Conservation (phyloP, 2,329 filamentous ascomycete genomes). For the Cucurbitaria berberidis region DNA sequence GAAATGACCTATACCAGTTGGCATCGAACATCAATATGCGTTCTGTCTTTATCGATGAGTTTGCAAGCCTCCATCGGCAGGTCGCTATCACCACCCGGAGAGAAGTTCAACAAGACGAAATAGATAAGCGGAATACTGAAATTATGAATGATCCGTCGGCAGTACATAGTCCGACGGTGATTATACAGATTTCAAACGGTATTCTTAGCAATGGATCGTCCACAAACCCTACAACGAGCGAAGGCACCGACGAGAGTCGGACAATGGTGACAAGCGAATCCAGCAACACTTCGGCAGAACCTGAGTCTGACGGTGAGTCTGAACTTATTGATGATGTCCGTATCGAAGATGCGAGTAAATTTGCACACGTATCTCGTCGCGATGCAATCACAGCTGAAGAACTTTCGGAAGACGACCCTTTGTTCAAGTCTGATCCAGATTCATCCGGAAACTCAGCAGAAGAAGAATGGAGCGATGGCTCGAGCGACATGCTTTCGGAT, state of each 20-base stretch:
- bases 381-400: background rate
- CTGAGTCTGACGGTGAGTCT: background rate
- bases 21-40: background rate
- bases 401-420: background rate
- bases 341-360: background rate
- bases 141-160: background rate
- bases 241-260: background rate
- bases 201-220: background rate
- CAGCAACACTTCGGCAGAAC: background rate
- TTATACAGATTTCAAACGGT: background rate
- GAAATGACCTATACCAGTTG: background rate
- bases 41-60: background rate
- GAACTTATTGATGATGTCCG: background rate
- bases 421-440: slow-evolving; percentile 1
- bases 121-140: background rate
- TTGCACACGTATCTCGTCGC: background rate
- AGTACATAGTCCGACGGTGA: background rate
- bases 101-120: background rate
- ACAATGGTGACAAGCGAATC: background rate
- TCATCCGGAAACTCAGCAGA: slow-evolving; percentile 1
- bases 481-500: slow-evolving; percentile 4
- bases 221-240: background rate
- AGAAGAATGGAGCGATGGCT: slow-evolving; percentile 4
- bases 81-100: background rate
- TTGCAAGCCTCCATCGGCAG: background rate